These are phyloP conservation scores for Calonectria honghensis DNA, from an alignment of 2,329 filamentous ascomycete species.

Conservation along the genomic window DNA sequence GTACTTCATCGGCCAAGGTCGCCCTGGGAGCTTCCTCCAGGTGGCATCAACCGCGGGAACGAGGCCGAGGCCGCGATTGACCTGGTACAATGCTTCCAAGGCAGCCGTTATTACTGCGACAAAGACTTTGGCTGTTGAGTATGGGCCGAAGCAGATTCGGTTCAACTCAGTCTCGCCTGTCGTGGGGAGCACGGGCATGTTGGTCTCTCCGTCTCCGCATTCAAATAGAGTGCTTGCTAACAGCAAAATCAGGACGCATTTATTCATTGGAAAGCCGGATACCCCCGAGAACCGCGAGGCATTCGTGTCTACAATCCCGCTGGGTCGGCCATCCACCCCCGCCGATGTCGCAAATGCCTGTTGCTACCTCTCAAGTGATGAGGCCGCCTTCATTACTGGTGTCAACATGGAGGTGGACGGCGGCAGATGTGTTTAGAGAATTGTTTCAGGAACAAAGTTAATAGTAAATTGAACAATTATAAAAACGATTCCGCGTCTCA, in stretches of 20 bases:
- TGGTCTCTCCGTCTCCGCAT: slow-evolving; percentile 43
- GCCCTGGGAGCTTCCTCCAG: slow-evolving; percentile 78
- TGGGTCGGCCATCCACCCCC: slow-evolving; percentile 74
- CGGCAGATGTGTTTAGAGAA: slow-evolving; percentile 53
- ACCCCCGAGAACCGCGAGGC: slow-evolving; percentile 76
- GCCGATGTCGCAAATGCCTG: slow-evolving; percentile 83
- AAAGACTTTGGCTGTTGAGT: slow-evolving; percentile 80
- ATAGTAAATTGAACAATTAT: neutral
- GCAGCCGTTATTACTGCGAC: slow-evolving; percentile 77
- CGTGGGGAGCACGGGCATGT: slow-evolving; percentile 79
- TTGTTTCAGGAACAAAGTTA: neutral
- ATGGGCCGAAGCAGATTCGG: slow-evolving; percentile 81
- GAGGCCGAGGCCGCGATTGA: slow-evolving; percentile 76
- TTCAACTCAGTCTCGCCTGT: slow-evolving; percentile 84
- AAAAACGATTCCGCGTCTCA: neutral
- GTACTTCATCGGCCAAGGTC: slow-evolving; percentile 74
- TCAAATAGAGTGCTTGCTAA: neutral
- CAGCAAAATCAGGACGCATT: slow-evolving; percentile 59
- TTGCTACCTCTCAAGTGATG: slow-evolving; percentile 82
- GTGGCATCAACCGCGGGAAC: slow-evolving; percentile 78
- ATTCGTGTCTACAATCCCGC: slow-evolving; percentile 72
- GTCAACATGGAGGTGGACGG: slow-evolving; percentile 75
- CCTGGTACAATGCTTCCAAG: slow-evolving; percentile 83
- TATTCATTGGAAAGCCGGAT: slow-evolving; percentile 77
- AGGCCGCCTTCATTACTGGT: slow-evolving; percentile 83